Evolutionary conservation across 2,329 filamentous ascomycete species (phyloP), one percentile per base, ranked within the genome.

Genomic region (Fusarium sp.): DNA sequence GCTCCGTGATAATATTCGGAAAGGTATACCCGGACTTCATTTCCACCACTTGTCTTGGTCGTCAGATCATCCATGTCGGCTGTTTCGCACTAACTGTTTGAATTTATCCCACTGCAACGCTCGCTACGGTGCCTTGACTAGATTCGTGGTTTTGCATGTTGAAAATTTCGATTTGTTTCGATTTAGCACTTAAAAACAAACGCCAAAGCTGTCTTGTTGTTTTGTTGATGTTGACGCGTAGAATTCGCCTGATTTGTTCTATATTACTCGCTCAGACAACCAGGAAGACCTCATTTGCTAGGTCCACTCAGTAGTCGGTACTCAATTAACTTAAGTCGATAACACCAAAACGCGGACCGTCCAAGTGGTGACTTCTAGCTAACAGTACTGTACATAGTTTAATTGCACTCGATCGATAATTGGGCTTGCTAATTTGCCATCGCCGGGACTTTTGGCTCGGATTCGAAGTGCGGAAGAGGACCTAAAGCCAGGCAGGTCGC

Each of bases 21-120:
- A 66, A 62, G 61, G 50, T 45, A 68, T 63, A 66, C n/a, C 65
- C 58, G 41, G 54, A 11, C 22, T 78, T 75, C 77, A 78, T 78
- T 78, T 78, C 76, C 76, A 78, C 73, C 61, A 68, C 51, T 62
- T 32, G 62, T 68, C 51, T 58, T 55, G 57, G 67, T 64, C 47
- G 67, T 59, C 47, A 62, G 66, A 78, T 70, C 56, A 65, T 42
- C 62, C 68, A 65, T 68, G 56, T 18, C 41, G 57, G 32, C 32
- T 54, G 36, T 17, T 44, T 32, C 32, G 41, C 44, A 65, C 48
- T 51, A 47, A 42, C 38, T 42, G 38, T 63, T 60, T 57, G 50
- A 62, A 62, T 57, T 50, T 59, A 50, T 59, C 44, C 42, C 24
- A 36, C 48, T 55, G 38, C n/a, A 18, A 68, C 34, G 20, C 39